Percentiles rank a stretch among this genome's conserved stretches.
These are phyloP conservation scores for Coemansia sp. DNA, from an alignment of 192 early-diverging fungal genomes.

Conservation along the genomic window DNA sequence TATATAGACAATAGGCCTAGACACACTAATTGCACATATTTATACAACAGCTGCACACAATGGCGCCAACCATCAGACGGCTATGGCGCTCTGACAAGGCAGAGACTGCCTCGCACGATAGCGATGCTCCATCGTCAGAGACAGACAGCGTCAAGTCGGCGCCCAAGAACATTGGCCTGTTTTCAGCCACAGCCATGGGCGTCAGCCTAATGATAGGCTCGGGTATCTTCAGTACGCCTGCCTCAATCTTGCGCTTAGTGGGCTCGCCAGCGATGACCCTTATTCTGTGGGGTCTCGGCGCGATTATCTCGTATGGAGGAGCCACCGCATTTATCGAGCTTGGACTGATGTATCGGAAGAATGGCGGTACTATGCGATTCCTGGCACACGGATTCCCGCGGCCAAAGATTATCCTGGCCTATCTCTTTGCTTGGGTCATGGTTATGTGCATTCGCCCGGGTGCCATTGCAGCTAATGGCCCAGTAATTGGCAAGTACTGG, in stretches of 20 bases:
- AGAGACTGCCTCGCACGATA: not conserved
- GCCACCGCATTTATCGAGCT: slow-evolving; percentile 89
- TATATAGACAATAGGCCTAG: not conserved
- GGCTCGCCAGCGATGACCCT: slow-evolving; percentile 72
- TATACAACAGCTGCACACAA: not conserved
- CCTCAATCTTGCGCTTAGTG: slow-evolving; percentile 63
- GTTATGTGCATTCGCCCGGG: slow-evolving; percentile 59
- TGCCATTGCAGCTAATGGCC: slow-evolving; percentile 55
- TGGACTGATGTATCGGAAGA: slow-evolving; percentile 79
- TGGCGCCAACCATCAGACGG: slow-evolving; percentile 1
- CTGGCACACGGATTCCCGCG: slow-evolving; percentile 67
- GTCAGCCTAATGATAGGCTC: slow-evolving; percentile 78
- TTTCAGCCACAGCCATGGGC: slow-evolving; percentile 71
- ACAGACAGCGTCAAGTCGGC: not conserved
- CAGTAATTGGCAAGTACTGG: slow-evolving; percentile 60
- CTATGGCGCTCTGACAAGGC: slow-evolving; percentile 13
- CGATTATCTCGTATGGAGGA: slow-evolving; percentile 76
- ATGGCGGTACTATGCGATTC: slow-evolving; percentile 90
- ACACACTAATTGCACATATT: not conserved
- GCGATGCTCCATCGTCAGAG: slow-evolving; percentile 1
- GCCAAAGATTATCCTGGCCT: slow-evolving; percentile 56
- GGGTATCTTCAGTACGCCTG: slow-evolving; percentile 81
- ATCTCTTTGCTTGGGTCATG: slow-evolving; percentile 59
- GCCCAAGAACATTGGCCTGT: slow-evolving; percentile 50
- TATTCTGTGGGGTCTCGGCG: slow-evolving; percentile 75